Evolutionary conservation across 192 early-diverging fungal genomes (phyloP), one percentile per base, ranked within the genome.

Genomic region (Allomyces macrogynus): DNA sequence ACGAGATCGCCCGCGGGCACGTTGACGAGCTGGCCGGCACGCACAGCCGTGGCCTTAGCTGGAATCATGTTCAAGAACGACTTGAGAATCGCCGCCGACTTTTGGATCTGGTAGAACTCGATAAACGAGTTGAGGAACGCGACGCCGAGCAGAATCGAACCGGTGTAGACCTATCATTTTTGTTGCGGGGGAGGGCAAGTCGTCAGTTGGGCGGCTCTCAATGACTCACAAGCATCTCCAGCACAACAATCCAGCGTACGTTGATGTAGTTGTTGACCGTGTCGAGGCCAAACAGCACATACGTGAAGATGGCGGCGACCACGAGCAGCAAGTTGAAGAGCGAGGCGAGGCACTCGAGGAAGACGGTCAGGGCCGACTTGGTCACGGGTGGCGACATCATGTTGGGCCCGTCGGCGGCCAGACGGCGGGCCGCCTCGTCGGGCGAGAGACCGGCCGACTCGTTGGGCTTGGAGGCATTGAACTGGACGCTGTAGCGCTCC

Each of bases 1-100:
- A 95, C 92, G 1, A 97, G 72, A 5, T 86, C 81, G 5, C 78
- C 65, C 4, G 92, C 89, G 40, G 80, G 73, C 25, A 88, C 74
- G 60, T 88, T 81, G 10, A 70, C 63, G 0, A 89, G 78, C 65
- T 80, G 84, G 60, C 83, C 82, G 20, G 89, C 89, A 61, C 94
- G 89, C 49, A 94, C 68, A 0, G 79, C 86, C 67, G 84, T 84
- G 66, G 87, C 87, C 68, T 91, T 86, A 54, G 83, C 76, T 1
- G 94, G 92, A 44, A 95, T 91, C 78, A 97, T 75, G 72, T 89
- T 86, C 72, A 94, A 70, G 78, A 97, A 89, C 8, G 91, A 91
- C 43, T 92, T 89, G 42, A 97, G 73, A 62, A 92, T 84, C 43
- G 89, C 88, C 24, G 86, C 83, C 32, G 87, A 86, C 75, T 97